Base-by-base conservation (phyloP, 2,329 filamentous ascomycete species). In the Xylaria sp. region DNA sequence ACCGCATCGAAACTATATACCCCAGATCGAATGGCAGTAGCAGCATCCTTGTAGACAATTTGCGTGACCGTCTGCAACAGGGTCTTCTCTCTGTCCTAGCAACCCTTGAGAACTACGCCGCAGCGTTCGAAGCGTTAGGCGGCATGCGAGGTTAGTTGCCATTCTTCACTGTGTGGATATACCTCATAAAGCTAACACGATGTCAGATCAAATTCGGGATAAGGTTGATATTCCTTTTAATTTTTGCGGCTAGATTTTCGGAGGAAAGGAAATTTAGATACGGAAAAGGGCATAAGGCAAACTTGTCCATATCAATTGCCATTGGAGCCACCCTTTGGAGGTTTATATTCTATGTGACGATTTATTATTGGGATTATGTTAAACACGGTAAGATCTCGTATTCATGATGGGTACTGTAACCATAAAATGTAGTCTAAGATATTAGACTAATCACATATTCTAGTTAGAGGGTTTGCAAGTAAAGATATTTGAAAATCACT, bases 71-170 rank as follows among this genome's bases (percentile, higher is more conserved):
- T 59, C 77, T 83, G 51, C 81, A 83, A 71, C 79, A 80, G 71
- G 82, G 81, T 0, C 71, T 83, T 49, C 74, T 79, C n/a, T 83
- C 81, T 17, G 80, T 83, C 17, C 74, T 81, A 63, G 77, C 77
- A 15, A 81, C 81, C 4, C 72, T 83, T 23, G 80, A 82, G 59
- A 83, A 83, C 68, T 83, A 83, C 63, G 78, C 77, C n/a, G 80
- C 77, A 20, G 80, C 81, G 1, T 83, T 83, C 65, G 81, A 83
- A 71, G 81, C 81, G n/a, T 70, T 83, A 57, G 80, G 81, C 31
- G 81, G 81, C 15, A 83, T 83, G 81, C 77, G 81, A 78, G 81
- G 82, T 82, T 70, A 74, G 76, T 72, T 42, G 2, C 49, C 15
- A 48, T 11, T 31, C 10, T 3, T n/a, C n/a, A 10, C 7, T 11